Evolutionary conservation across 2,329 filamentous ascomycete species (phyloP).

Genomic region (Exophiala sideris): DNA sequence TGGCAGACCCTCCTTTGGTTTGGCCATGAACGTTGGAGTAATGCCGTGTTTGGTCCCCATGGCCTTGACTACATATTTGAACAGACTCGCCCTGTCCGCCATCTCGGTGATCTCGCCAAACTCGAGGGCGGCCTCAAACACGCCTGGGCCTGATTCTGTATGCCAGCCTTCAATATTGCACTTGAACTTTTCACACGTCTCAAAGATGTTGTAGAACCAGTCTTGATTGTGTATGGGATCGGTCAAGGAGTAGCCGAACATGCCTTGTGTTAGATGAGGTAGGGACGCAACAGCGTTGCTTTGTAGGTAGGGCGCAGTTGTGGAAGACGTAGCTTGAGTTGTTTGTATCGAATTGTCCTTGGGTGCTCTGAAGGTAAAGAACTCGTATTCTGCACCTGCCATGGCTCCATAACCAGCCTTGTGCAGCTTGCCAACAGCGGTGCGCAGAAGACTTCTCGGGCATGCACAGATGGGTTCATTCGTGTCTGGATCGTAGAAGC

Average conservation of each 20-base stretch:
- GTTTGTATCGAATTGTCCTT: slow-evolving; percentile 39
- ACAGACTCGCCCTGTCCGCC: slow-evolving; percentile 87
- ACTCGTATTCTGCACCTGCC: slow-evolving; percentile 93
- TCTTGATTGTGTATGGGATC: slow-evolving; percentile 77
- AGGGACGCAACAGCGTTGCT: slow-evolving; percentile 70
- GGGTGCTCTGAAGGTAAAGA: slow-evolving; percentile 83
- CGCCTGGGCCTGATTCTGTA: slow-evolving; percentile 87
- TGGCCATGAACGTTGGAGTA: slow-evolving; percentile 98
- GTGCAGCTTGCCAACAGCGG: slow-evolving; percentile 64
- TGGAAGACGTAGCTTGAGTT: slow-evolving; percentile 59
- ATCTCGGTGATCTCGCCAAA: slow-evolving; percentile 84
- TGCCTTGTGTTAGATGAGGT: slow-evolving; percentile 71
- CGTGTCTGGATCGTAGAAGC: slow-evolving; percentile 79
- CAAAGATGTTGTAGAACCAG: slow-evolving; percentile 85
- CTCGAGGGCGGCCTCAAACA: slow-evolving; percentile 90
- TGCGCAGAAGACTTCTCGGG: slow-evolving; percentile 71
- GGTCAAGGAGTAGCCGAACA: slow-evolving; percentile 2
- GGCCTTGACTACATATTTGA: slow-evolving; percentile 93
- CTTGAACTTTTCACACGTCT: slow-evolving; percentile 71
- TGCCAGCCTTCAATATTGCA: slow-evolving; percentile 93
- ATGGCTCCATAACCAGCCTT: slow-evolving; percentile 73
- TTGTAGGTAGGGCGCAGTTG: slow-evolving; percentile 70
- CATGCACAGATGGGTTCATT: slow-evolving; percentile 69
- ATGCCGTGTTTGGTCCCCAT: slow-evolving; percentile 84
- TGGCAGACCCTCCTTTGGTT: slow-evolving; percentile 83